These are phyloP conservation scores for Pseudofabraea citricarpa DNA, from an alignment of 2,329 filamentous ascomycete species.

Conservation along the genomic window DNA sequence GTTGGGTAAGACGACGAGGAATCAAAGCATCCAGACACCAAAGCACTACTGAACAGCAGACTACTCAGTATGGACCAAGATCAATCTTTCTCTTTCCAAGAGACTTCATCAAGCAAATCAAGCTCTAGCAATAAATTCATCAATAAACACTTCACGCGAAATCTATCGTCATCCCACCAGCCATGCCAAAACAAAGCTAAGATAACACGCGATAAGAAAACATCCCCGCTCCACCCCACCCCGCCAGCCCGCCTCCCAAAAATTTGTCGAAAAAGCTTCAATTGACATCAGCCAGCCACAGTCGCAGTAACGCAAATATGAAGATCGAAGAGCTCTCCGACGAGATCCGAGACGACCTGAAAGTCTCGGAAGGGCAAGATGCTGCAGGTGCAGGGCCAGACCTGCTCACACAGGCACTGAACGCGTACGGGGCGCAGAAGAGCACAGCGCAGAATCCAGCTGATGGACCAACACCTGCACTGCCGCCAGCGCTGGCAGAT, in stretches of 20 bases:
- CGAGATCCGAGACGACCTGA: slow-evolving; percentile 10
- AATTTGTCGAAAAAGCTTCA: neutral
- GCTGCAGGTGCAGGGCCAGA: slow-evolving; percentile 11
- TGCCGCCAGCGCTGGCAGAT: slow-evolving; percentile 55
- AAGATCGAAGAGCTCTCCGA: slow-evolving; percentile 24
- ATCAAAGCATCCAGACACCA: too few relatives aligned
- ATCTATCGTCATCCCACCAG: too few relatives aligned
- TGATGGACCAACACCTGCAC: slow-evolving; percentile 23
- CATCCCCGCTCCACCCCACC: neutral
- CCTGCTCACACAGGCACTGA: slow-evolving; percentile 23
- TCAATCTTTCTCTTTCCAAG: too few relatives aligned
- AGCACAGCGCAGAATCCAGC: slow-evolving; percentile 12
- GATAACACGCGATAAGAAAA: neutral
- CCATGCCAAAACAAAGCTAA: too few relatives aligned
- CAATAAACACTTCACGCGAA: too few relatives aligned
- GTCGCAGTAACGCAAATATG: slow-evolving; percentile 16
- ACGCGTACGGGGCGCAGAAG: slow-evolving; percentile 8
- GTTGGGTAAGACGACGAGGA: too few relatives aligned
- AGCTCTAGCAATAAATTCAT: too few relatives aligned
- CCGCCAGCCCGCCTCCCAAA: neutral
- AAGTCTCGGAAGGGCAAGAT: slow-evolving; percentile 12
- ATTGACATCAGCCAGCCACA: neutral
- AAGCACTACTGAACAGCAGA: too few relatives aligned
- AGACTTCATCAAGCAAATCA: too few relatives aligned
- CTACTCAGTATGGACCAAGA: too few relatives aligned